Conservation (phyloP, 805 yeast species). For the Lipomyces japonicus region DNA sequence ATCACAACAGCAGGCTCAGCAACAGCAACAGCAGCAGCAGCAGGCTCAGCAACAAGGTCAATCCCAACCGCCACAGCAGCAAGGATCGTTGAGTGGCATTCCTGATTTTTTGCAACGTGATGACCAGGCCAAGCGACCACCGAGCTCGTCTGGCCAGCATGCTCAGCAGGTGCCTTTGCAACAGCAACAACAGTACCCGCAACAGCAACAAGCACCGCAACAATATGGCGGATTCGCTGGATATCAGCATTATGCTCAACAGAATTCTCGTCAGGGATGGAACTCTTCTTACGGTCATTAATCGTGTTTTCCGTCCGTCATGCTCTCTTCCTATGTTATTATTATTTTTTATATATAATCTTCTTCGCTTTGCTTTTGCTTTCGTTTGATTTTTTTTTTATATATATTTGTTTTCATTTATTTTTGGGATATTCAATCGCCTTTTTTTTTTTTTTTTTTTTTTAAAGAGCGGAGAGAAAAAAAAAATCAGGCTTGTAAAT, state of each 20-base stretch:
- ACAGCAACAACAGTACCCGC: constrained; percentile 26
- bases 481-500: neutral
- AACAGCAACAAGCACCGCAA: constrained; percentile 13
- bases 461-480: too few relatives aligned
- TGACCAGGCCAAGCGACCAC: constrained; percentile 20
- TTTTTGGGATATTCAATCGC: neutral
- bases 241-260: constrained; percentile 20
- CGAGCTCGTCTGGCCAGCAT: constrained; percentile 19
- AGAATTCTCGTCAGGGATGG: constrained; percentile 21
- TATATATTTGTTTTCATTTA: too few relatives aligned
- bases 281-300: constrained; percentile 23
- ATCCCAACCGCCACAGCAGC: constrained; percentile 13
- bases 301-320: neutral
- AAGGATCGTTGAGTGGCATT: constrained; percentile 24
- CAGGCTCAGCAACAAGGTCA: constrained; percentile 7
- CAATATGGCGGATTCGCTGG: constrained; percentile 27
- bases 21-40: constrained; percentile 8
- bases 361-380: neutral
- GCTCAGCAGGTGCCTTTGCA: constrained; percentile 12
- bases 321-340: neutral
- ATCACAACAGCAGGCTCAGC: constrained; percentile 15
- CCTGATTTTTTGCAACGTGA: constrained; percentile 30
- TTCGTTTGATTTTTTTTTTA: neutral
- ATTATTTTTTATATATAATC: neutral
- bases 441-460: neutral